phyloP scores from a whole-genome alignment of 805 yeast genomes.

The Hagleromyces aurorensis region DNA sequence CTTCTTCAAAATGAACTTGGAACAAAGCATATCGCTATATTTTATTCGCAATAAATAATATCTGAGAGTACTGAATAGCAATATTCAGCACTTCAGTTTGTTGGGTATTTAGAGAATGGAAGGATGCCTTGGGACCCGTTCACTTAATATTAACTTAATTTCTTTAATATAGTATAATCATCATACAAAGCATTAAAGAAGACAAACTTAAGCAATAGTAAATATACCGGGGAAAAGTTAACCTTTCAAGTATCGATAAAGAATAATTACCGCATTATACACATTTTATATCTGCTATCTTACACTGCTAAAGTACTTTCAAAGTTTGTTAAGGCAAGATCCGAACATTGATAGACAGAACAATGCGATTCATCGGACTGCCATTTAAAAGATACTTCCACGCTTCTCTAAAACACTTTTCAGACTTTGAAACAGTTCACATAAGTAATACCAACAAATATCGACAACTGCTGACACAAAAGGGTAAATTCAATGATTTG shows the following conservation, averaged over 20 bases:
- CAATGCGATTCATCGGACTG: constrained; percentile 6
- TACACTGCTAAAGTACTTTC: background rate
- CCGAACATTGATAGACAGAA: background rate
- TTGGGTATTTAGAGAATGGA: too few relatives aligned
- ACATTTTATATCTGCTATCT: background rate
- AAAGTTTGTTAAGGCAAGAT: background rate
- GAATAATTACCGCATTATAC: too few relatives aligned
- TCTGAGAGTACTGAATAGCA: too few relatives aligned
- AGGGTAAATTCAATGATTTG: constrained; percentile 60
- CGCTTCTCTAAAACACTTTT: constrained; percentile 1
- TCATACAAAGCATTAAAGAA: too few relatives aligned
- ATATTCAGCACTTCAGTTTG: too few relatives aligned
- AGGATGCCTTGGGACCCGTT: too few relatives aligned
- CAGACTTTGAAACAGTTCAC: constrained; percentile 31
- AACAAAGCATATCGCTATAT: too few relatives aligned
- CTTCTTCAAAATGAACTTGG: too few relatives aligned
- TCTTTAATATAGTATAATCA: too few relatives aligned
- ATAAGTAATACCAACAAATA: constrained; percentile 68
- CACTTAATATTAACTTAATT: too few relatives aligned
- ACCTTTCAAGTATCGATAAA: background rate
- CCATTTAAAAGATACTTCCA: constrained; percentile 9
- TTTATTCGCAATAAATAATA: too few relatives aligned
- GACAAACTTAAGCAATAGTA: too few relatives aligned
- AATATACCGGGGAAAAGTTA: background rate
- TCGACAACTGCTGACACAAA: constrained; percentile 50